These are phyloP conservation scores for Astrephomene gubernaculifera DNA, from an alignment of 139 green algal genomes.

Conservation along the genomic window DNA sequence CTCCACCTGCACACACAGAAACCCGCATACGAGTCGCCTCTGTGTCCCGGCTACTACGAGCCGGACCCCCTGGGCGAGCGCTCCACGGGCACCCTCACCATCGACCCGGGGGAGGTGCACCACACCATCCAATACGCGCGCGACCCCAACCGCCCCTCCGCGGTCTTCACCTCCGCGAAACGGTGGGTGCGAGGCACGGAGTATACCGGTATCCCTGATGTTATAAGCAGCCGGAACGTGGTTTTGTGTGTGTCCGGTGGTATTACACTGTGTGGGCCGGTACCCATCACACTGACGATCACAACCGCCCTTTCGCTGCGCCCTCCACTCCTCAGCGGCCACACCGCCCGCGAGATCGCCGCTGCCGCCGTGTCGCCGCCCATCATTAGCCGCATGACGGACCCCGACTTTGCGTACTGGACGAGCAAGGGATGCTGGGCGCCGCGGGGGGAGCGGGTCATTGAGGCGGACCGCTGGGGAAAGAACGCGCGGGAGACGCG, in stretches of 20 bases:
- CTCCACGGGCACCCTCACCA: slow-evolving; percentile 8
- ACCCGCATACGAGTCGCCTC: not conserved
- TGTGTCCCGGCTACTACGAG: slow-evolving; percentile 37
- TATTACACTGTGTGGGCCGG: too few relatives aligned
- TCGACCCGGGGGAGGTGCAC: slow-evolving; percentile 40
- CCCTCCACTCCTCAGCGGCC: slow-evolving; percentile 3
- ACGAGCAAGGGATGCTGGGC: slow-evolving; percentile 46
- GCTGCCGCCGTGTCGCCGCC: not conserved
- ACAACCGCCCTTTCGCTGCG: too few relatives aligned
- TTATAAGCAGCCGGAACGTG: too few relatives aligned
- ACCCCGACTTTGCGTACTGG: slow-evolving; percentile 38
- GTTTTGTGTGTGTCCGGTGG: too few relatives aligned
- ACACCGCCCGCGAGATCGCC: slow-evolving; percentile 15
- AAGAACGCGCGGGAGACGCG: slow-evolving; percentile 16
- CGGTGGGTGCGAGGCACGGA: not conserved
- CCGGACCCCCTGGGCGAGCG: slow-evolving; percentile 44
- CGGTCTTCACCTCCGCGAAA: slow-evolving; percentile 35
- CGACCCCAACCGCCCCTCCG: slow-evolving; percentile 32
- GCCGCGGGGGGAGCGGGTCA: slow-evolving; percentile 3
- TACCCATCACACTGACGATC: too few relatives aligned
- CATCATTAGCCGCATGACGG: slow-evolving; percentile 9
- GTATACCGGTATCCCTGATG: too few relatives aligned
- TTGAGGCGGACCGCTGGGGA: slow-evolving; percentile 44
- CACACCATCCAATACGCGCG: slow-evolving; percentile 25
- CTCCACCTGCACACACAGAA: slow-evolving; percentile 11